Evolutionary conservation across 306 rosid species (phyloP).

Genomic region (Cicer yamashitae): DNA sequence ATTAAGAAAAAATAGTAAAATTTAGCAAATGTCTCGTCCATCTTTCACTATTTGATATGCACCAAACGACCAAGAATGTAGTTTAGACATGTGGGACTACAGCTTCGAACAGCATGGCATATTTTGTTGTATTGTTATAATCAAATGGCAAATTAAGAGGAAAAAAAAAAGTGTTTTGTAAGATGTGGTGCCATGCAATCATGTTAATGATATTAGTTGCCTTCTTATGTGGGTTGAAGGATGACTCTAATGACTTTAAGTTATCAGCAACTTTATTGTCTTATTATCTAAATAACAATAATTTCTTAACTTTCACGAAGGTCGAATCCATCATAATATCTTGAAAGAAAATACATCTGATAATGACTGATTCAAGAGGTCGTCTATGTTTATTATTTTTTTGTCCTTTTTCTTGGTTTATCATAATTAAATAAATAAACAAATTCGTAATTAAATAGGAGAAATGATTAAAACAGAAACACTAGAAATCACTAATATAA

Average conservation of each 20-base stretch:
- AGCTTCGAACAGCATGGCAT: constrained; percentile 42
- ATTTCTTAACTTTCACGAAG: constrained; percentile 37
- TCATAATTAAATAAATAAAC: background rate
- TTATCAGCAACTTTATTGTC: constrained; percentile 8
- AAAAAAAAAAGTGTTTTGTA: constrained; percentile 9
- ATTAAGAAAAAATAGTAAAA: no score
- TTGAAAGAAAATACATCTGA: constrained; percentile 3
- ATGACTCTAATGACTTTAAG: background rate
- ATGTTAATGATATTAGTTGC: constrained; percentile 25
- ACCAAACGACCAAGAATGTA: background rate
- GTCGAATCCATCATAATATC: constrained; percentile 16
- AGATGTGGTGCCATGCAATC: constrained; percentile 45
- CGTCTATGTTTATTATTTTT: background rate
- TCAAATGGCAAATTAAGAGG: background rate
- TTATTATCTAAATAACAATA: background rate
- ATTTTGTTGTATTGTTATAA: constrained; percentile 43
- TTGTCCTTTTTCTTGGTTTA: background rate
- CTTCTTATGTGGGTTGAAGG: background rate
- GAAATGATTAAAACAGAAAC: no score
- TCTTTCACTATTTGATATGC: no score
- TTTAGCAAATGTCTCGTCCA: no score
- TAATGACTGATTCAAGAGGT: background rate
- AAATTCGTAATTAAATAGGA: background rate
- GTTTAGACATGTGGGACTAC: constrained; percentile 34
- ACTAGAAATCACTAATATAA: no score